Conservation (phyloP, 1,284 basidiomycete genomes). For the Vanrija humicola region DNA sequence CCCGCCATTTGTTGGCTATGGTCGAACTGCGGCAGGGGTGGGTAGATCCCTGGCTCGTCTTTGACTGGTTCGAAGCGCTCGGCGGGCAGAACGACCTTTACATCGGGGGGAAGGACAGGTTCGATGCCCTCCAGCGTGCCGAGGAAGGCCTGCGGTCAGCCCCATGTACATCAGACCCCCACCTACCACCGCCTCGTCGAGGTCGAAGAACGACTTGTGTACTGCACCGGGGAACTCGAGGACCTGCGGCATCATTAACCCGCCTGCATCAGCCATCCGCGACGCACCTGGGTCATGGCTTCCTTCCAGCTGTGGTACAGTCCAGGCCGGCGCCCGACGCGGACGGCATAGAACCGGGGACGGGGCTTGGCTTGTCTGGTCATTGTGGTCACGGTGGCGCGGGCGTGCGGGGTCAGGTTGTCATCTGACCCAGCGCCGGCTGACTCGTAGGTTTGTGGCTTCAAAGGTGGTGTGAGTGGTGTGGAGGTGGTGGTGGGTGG, state of each 20-base stretch:
- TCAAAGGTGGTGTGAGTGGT: neutral
- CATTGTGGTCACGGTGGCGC: neutral
- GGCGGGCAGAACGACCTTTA: neutral
- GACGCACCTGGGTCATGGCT: conserved; percentile 23
- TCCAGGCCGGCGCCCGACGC: conserved; percentile 24
- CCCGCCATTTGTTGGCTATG: neutral
- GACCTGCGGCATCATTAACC: conserved; percentile 8
- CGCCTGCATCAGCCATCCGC: neutral
- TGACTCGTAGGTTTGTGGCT: neutral
- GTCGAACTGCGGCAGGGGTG: neutral
- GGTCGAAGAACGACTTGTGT: conserved; percentile 19
- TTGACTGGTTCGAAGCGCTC: neutral
- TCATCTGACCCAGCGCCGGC: neutral
- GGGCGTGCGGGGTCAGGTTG: neutral
- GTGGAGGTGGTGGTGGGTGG: neutral
- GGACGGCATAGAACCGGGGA: conserved; percentile 26
- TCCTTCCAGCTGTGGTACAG: conserved; percentile 27
- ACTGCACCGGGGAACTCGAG: conserved; percentile 21
- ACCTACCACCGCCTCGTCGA: conserved; percentile 23
- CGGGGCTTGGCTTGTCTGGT: neutral
- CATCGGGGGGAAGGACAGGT: neutral
- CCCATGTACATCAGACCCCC: no score
- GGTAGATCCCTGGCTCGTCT: no score
- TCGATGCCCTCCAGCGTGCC: neutral
- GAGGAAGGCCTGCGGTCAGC: neutral